phyloP scores from a whole-genome alignment of 1,139 yeast species.

The Magnusiomyces paraingens region DNA sequence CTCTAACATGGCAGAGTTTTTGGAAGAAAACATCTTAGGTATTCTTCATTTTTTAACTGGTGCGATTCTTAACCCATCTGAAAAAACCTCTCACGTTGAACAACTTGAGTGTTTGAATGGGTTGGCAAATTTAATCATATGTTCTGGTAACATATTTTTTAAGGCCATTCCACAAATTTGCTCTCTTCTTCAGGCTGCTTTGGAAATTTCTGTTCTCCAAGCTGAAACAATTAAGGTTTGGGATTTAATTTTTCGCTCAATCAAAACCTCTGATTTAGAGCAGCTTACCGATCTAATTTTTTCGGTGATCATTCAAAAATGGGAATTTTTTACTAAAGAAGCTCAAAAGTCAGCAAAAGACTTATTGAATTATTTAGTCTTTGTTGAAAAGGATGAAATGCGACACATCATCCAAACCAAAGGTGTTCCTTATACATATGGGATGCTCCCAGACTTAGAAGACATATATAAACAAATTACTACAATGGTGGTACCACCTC shows the following conservation, averaged over 20 bases:
- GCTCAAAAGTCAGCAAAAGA: constrained; percentile 21
- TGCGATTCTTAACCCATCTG: constrained; percentile 65
- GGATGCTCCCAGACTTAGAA: constrained; percentile 22
- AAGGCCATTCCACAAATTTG: constrained; percentile 85
- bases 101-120: constrained; percentile 71
- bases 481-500: background rate
- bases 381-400: constrained; percentile 15
- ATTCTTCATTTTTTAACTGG: constrained; percentile 75
- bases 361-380: constrained; percentile 20
- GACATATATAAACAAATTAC: constrained; percentile 16
- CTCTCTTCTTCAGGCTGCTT: constrained; percentile 76
- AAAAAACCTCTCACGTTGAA: constrained; percentile 64
- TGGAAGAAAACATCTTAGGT: constrained; percentile 47
- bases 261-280: constrained; percentile 45
- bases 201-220: constrained; percentile 59
- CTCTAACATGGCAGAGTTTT: constrained; percentile 37
- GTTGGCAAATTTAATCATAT: constrained; percentile 56
- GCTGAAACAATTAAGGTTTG: constrained; percentile 63
- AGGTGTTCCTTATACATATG: constrained; percentile 25
- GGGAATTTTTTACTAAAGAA: constrained; percentile 36
- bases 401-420: constrained; percentile 14
- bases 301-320: constrained; percentile 59
- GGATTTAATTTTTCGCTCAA: constrained; percentile 42
- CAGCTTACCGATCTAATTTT: constrained; percentile 51
- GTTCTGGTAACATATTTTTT: constrained; percentile 56